Evolutionary conservation across 2,329 filamentous ascomycete genomes (phyloP).

Genomic region (Cytospora piceae): DNA sequence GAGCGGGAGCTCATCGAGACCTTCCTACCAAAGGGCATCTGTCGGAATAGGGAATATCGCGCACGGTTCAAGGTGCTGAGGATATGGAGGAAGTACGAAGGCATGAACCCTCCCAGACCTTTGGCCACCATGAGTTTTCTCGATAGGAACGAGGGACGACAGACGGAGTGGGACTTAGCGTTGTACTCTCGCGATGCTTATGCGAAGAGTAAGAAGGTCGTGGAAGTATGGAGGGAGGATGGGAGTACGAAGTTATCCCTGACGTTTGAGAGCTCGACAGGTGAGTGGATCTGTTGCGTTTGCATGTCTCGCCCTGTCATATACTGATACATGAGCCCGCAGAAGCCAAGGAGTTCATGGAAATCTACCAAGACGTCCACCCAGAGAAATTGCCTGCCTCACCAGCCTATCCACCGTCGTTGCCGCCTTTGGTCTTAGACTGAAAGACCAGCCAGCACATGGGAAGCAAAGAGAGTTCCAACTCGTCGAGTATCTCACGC

Average conservation of each 20-base stretch:
- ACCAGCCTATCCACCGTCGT: slow-evolving; percentile 9
- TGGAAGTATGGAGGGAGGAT: slow-evolving; percentile 18
- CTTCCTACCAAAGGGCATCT: slow-evolving; percentile 9
- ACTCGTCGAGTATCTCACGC: too few species aligned
- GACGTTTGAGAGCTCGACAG: background rate
- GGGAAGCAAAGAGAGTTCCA: too few species aligned
- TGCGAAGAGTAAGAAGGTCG: slow-evolving; percentile 7
- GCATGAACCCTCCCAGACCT: background rate
- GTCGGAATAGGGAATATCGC: background rate
- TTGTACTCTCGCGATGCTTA: background rate
- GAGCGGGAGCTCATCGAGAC: slow-evolving; percentile 22
- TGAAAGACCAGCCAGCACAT: background rate
- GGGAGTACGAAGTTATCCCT: slow-evolving; percentile 5
- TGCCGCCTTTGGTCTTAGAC: slow-evolving; percentile 14
- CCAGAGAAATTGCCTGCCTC: slow-evolving; percentile 6
- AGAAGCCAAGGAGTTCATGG: slow-evolving; percentile 9
- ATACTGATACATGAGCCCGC: background rate
- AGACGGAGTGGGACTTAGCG: slow-evolving; percentile 13
- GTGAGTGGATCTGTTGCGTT: background rate
- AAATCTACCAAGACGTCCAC: slow-evolving; percentile 7
- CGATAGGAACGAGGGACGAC: slow-evolving; percentile 8
- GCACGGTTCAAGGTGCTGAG: slow-evolving; percentile 15
- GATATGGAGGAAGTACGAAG: slow-evolving; percentile 12
- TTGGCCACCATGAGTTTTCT: slow-evolving; percentile 12
- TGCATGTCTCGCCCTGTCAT: background rate